Percentiles rank a stretch among this genome's conserved stretches.
These are phyloP conservation scores for Ustilago loliicola DNA, from an alignment of 1,284 basidiomycete species.

Conservation along the genomic window DNA sequence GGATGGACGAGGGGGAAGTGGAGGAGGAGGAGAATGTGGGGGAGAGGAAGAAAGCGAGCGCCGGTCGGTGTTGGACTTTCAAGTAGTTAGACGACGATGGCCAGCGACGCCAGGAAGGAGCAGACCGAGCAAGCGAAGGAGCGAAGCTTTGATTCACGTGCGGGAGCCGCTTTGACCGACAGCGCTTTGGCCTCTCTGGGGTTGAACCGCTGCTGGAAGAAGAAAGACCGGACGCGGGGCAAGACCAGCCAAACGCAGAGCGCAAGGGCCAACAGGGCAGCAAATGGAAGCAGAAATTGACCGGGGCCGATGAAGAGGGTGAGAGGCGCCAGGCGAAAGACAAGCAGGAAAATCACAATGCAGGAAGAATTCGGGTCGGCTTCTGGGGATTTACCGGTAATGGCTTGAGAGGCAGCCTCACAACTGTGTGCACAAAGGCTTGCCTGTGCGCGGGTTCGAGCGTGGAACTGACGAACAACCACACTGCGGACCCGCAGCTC, in stretches of 20 bases:
- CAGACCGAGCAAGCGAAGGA: too few species aligned
- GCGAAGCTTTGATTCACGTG: conserved; percentile 17
- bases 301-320: background rate
- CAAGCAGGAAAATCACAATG: background rate
- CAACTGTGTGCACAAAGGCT: too few species aligned
- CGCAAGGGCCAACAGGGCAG: background rate
- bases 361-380: conserved; percentile 46
- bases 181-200: background rate
- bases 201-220: background rate
- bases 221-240: conserved; percentile 6
- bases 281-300: background rate
- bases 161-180: conserved; percentile 28
- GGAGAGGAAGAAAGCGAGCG: conserved; percentile 6
- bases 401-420: background rate
- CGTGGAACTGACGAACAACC: background rate
- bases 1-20: conserved; percentile 6
- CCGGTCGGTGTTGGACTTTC: conserved; percentile 10
- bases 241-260: conserved; percentile 1
- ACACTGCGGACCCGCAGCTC: background rate
- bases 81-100: conserved; percentile 11
- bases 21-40: conserved; percentile 16
- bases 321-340: background rate
- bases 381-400: conserved; percentile 43
- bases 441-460: background rate
- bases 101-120: too few species aligned